These are phyloP conservation scores for Myxozyma monticola DNA, from an alignment of 805 yeast species.

Conservation along the genomic window DNA sequence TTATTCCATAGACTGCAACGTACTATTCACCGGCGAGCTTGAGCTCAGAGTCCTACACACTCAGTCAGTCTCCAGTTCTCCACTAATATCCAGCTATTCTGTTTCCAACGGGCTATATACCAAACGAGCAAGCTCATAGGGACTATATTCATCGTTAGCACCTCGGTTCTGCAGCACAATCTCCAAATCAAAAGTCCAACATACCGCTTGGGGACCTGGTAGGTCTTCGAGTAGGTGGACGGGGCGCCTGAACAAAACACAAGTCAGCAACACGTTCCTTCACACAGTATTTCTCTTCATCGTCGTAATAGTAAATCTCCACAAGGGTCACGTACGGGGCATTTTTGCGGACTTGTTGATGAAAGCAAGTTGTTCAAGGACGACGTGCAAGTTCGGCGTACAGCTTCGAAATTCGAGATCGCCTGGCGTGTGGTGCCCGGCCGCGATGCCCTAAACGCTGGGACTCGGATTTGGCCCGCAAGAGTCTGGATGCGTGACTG, in stretches of 20 bases:
- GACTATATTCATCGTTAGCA: constrained; percentile 42
- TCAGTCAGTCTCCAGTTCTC: neutral
- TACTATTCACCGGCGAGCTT: constrained; percentile 95
- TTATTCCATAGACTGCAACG: neutral
- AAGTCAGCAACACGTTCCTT: neutral
- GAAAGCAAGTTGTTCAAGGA: constrained; percentile 5
- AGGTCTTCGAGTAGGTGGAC: constrained; percentile 99
- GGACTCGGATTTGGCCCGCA: neutral
- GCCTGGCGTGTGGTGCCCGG: neutral
- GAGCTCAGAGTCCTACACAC: constrained; percentile 78
- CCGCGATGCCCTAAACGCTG: neutral
- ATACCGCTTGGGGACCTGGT: constrained; percentile 93
- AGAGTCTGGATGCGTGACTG: constrained; percentile 1
- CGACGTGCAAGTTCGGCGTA: constrained; percentile 1
- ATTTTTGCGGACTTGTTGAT: constrained; percentile 12
- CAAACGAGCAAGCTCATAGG: constrained; percentile 99
- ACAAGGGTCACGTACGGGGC: constrained; percentile 26
- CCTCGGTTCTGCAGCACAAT: neutral
- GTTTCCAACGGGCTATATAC: constrained; percentile 7
- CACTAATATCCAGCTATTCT: neutral
- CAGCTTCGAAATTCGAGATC: neutral
- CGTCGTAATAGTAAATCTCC: neutral
- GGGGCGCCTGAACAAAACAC: constrained; percentile 63
- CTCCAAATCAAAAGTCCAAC: constrained; percentile 3
- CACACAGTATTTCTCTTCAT: neutral